Percentiles rank a stretch among this genome's conserved stretches.
phyloP scores from a whole-genome alignment of 345 rosid species.

The Cochlearia excelsa region DNA sequence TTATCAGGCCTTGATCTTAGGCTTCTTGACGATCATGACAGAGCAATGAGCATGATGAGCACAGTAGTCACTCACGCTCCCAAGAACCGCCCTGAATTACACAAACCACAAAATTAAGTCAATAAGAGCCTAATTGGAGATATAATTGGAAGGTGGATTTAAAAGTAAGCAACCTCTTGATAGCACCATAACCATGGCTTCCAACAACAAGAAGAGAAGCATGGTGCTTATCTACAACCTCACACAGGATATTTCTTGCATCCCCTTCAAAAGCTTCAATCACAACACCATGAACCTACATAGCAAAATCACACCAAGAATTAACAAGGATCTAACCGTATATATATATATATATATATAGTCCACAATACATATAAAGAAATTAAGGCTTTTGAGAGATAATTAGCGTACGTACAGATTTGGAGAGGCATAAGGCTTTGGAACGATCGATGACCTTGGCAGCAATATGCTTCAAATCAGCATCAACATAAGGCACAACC shows the following conservation, averaged over 20 bases:
- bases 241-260: slow-evolving; percentile 86
- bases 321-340: too few relatives aligned
- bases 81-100: slow-evolving; percentile 75
- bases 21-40: slow-evolving; percentile 95
- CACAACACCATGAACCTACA: slow-evolving; percentile 55
- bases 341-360: too few relatives aligned
- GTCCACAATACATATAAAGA: too few relatives aligned
- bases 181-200: slow-evolving; percentile 95
- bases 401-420: slow-evolving; percentile 46
- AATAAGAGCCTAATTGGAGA: too few relatives aligned
- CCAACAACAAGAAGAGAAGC: slow-evolving; percentile 90
- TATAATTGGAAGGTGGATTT: too few relatives aligned
- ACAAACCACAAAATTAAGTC: background rate
- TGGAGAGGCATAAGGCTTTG: slow-evolving; percentile 50
- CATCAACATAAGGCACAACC: slow-evolving; percentile 59
- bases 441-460: slow-evolving; percentile 64
- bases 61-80: slow-evolving; percentile 93
- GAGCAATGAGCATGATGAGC: slow-evolving; percentile 97
- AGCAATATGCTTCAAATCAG: slow-evolving; percentile 72
- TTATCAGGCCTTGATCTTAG: slow-evolving; percentile 52
- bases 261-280: slow-evolving; percentile 80
- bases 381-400: too few relatives aligned
- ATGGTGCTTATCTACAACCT: slow-evolving; percentile 76
- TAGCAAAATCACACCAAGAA: background rate
- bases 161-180: slow-evolving; percentile 55